Evolutionary conservation across 371 early-diverging fungal genomes (phyloP).

Genomic region (Apophysomyces elegans): DNA sequence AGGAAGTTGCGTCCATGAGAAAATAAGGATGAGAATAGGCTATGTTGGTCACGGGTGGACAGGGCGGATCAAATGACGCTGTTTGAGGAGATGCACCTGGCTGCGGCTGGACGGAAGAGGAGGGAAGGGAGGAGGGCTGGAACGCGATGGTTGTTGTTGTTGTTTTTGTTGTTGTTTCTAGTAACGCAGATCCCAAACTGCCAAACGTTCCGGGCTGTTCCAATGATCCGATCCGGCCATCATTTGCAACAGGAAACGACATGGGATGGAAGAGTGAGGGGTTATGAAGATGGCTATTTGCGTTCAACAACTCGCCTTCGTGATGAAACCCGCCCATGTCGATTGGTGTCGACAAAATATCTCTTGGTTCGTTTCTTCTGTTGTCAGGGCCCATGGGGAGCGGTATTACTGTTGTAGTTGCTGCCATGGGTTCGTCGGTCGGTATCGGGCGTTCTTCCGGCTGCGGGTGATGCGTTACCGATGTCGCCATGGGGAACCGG

Average conservation of each 20-base stretch:
- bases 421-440: background rate
- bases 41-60: background rate
- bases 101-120: background rate
- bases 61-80: background rate
- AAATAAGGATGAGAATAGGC: background rate
- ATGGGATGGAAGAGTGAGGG: background rate
- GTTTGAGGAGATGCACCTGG: constrained; percentile 1
- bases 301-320: background rate
- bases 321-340: background rate
- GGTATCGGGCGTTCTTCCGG: background rate
- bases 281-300: background rate
- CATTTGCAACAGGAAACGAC: background rate
- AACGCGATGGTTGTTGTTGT: background rate
- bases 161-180: background rate
- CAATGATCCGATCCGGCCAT: background rate
- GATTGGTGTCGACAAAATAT: too few relatives aligned
- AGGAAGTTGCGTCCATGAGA: background rate
- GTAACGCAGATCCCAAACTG: constrained; percentile 9
- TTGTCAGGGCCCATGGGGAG: background rate
- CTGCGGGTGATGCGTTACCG: background rate
- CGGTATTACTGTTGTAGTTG: background rate
- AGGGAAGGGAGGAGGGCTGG: background rate
- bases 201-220: background rate
- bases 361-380: background rate
- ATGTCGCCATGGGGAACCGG: background rate